Base-by-base conservation (phyloP, 164 flowering plant species). In the Aristolochia californica region DNA sequence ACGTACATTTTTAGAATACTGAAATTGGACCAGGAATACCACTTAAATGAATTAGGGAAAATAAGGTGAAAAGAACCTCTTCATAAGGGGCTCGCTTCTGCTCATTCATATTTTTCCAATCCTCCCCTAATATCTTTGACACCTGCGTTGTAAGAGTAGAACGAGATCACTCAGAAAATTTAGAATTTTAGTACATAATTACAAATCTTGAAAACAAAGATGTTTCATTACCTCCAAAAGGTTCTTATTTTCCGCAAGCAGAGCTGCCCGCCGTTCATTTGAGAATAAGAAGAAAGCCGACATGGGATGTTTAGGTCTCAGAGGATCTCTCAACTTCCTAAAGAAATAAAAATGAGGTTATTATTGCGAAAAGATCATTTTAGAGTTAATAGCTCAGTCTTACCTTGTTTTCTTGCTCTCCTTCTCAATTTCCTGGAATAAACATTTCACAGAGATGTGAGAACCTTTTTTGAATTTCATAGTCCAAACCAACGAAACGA, bases 41-140 rank as follows among this genome's bases (percentile, higher is more conserved):
- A 9, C 1, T 28, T n/a, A 2, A 12, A 17, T 43, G 21, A 27
- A 17, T 23, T 21, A 58, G 17, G 15, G 2, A 13, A 17, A 55
- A 10, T 3, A 18, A 18, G 50, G n/a, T 8, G 9, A 43, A 26
- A 12, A 59, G 22, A 55, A 89, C 97, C 87, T 84, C 67, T 70
- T 88, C 91, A 59, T 84, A 91, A 51, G 95, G 89, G 21, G 48
- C 57, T 45, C 55, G 78, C 61, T 82, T 74, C 56, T 75, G 53
- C 22, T 86, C 93, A 5, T 79, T 61, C 86, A 88, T 73, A 72
- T 70, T 85, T 72, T 83, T 91, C 98, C 98, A 91, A 63, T 91
- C 89, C 70, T 85, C 98, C 52, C 95, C 91, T 13, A 77, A 58
- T 17, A 83, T 69, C 80, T 83, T 91, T 0, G 93, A 76, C 49